Evolutionary conservation across 305 asterid species (phyloP), one percentile per base, ranked within the genome.

Genomic region (Fraxinus ornus): DNA sequence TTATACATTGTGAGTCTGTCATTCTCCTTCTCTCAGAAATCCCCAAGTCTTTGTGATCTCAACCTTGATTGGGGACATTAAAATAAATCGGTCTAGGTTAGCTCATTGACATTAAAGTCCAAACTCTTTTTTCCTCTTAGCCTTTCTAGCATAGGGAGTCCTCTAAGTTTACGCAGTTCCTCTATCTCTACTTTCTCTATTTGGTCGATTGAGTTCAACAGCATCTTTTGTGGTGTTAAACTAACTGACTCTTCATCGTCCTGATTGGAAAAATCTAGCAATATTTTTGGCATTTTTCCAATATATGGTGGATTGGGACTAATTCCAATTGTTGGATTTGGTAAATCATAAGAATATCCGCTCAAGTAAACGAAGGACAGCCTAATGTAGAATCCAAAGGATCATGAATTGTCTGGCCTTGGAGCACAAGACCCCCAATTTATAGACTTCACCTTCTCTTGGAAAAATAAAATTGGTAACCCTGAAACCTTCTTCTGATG

Each of bases 91-190:
- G 77, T 39, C 73, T 12, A 60, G 21, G 79, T 86, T 89, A 92
- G 68, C 97, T 88, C 94, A 93, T 90, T 10, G 95, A 93, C 97
- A 91, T 90, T 85, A 94, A 75, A 3, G 90, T 90, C 83, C 86
- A 75, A 0, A 92, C 92, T 70, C 88, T 90, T 86, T 90, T 88
- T 93, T 90, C 87, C 95, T 86, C 83, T 90, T 94, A 0, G 88
- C 91, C 33, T 83, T 93, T 83, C 86, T 92, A 64, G 97, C 95
- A 30, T 86, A 82, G 8, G 97, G 97, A 12, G 94, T 91, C 82
- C 88, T 91, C 88, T 89, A 49, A 90, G 85, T 85, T 88, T 91
- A 4, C 78, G 84, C 35, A 92, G 90, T 84, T 94, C 97, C 75
- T 90, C 94, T 90, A 85, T 86, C 57, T 93, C 93, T 80, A 87